Percentiles rank a stretch among this genome's conserved stretches.
phyloP scores from a whole-genome alignment of 805 yeast species.

The Starmerella etchellsii region DNA sequence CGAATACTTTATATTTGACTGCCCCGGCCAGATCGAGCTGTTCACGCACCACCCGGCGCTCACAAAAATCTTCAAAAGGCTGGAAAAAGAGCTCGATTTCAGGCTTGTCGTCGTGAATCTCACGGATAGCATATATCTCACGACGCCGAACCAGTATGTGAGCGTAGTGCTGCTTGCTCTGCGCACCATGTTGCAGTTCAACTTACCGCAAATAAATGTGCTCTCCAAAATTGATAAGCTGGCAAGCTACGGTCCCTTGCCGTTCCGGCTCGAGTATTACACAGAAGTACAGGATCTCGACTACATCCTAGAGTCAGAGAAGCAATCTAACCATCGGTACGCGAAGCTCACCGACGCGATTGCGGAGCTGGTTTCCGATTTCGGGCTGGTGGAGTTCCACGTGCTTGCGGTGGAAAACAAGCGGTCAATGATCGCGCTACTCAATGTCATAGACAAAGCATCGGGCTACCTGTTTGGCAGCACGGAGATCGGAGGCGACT shows the following conservation, averaged over 20 bases:
- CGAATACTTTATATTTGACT: conserved; percentile 62
- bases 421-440: conserved; percentile 71
- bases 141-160: conserved; percentile 79
- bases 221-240: conserved; percentile 81
- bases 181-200: conserved; percentile 85
- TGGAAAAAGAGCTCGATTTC: conserved; percentile 53
- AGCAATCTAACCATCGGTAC: conserved; percentile 34
- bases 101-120: conserved; percentile 64
- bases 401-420: conserved; percentile 88
- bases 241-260: conserved; percentile 57
- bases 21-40: conserved; percentile 89
- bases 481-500: conserved; percentile 92
- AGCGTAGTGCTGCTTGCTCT: conserved; percentile 68
- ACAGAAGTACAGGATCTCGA: conserved; percentile 82
- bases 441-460: conserved; percentile 73
- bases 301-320: conserved; percentile 49
- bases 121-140: conserved; percentile 68
- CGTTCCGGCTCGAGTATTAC: conserved; percentile 72
- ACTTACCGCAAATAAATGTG: conserved; percentile 85
- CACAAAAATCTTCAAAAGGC: conserved; percentile 46
- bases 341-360: conserved; percentile 61
- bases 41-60: conserved; percentile 81
- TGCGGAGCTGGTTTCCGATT: conserved; percentile 76
- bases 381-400: conserved; percentile 74
- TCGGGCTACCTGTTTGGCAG: conserved; percentile 89